These are phyloP conservation scores for Ascomycota sp. DNA, from an alignment of 2,329 filamentous ascomycete genomes.

Conservation along the genomic window DNA sequence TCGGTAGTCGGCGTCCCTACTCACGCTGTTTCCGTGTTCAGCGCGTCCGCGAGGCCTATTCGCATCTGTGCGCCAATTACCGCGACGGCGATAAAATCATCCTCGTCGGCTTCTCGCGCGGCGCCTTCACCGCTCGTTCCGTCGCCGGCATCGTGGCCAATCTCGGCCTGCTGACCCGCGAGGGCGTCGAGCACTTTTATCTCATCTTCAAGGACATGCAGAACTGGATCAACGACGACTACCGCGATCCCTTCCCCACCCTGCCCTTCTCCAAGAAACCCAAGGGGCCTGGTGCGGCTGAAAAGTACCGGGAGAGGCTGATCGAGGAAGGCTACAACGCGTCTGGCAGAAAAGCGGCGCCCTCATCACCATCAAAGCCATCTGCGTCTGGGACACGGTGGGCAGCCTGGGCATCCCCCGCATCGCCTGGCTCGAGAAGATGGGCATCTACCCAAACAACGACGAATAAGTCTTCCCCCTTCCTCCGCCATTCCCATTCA, in stretches of 20 bases:
- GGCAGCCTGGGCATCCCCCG: constrained; percentile 24
- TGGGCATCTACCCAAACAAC: constrained; percentile 24
- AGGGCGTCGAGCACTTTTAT: constrained; percentile 32
- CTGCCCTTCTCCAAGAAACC: constrained; percentile 28
- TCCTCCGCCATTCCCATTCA: not conserved
- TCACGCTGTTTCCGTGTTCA: too few relatives aligned
- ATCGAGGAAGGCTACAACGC: constrained; percentile 21
- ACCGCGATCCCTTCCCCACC: constrained; percentile 24
- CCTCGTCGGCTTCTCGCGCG: constrained; percentile 35
- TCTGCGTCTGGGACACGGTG: constrained; percentile 27
- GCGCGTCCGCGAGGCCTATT: constrained; percentile 38
- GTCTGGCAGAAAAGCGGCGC: constrained; percentile 18
- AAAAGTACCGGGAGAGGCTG: constrained; percentile 22
- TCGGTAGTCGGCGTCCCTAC: too few relatives aligned
- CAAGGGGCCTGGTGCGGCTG: constrained; percentile 19
- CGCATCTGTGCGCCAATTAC: constrained; percentile 42
- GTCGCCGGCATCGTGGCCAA: constrained; percentile 30
- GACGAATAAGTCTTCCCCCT: constrained; percentile 23
- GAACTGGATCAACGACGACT: constrained; percentile 25
- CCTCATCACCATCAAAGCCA: constrained; percentile 22
- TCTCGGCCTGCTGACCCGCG: constrained; percentile 29
- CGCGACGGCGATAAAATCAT: constrained; percentile 34
- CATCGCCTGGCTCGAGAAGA: constrained; percentile 21
- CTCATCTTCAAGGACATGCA: constrained; percentile 36
- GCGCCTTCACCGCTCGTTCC: constrained; percentile 36